Percentiles rank a stretch among this genome's conserved stretches.
Conservation (phyloP, 139 green algal species). For the Edaphochlamys debaryana region DNA sequence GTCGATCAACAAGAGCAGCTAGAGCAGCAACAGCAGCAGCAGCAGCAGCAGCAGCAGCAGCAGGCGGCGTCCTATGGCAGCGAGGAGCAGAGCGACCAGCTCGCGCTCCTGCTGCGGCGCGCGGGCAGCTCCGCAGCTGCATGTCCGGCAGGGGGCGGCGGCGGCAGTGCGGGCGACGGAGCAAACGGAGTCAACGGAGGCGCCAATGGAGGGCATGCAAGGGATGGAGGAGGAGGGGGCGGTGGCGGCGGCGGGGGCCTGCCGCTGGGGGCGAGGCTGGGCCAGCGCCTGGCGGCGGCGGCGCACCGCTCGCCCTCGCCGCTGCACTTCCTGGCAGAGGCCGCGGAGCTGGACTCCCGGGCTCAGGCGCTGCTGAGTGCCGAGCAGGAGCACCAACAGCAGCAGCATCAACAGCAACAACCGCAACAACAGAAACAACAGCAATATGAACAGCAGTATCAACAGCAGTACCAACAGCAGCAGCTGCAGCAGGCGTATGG, state of each 20-base stretch:
- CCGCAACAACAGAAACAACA: not conserved
- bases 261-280: too few relatives aligned
- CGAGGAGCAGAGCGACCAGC: too few relatives aligned
- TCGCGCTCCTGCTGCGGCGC: too few relatives aligned
- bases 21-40: not conserved
- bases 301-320: not conserved
- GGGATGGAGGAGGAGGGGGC: too few relatives aligned
- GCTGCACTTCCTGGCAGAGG: slow-evolving; percentile 25
- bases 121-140: too few relatives aligned
- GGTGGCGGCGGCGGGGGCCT: too few relatives aligned
- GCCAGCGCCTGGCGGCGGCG: not conserved
- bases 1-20: too few relatives aligned
- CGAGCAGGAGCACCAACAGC: not conserved
- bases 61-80: too few relatives aligned
- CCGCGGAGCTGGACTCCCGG: not conserved
- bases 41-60: not conserved
- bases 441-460: not conserved
- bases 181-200: too few relatives aligned
- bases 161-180: too few relatives aligned
- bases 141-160: too few relatives aligned
- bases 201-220: too few relatives aligned
- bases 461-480: not conserved
- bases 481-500: not conserved
- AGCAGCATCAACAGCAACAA: not conserved
- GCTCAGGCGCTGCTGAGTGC: not conserved